These are phyloP conservation scores for Cryptococcus sp. DNA, from an alignment of 1,284 basidiomycete species.

Conservation along the genomic window DNA sequence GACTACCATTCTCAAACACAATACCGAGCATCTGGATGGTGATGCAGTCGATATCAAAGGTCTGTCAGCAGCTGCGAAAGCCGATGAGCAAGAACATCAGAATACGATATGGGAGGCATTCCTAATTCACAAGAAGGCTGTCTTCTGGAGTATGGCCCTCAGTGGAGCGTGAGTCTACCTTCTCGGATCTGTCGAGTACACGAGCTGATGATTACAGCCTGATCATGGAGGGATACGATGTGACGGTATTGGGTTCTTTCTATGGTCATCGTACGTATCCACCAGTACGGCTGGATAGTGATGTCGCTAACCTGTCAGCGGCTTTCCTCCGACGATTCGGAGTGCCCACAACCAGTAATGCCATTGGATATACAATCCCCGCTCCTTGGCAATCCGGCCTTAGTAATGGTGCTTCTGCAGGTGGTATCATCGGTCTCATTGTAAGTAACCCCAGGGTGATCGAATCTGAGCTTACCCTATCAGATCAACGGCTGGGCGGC, in stretches of 20 bases:
- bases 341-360: constrained; percentile 8
- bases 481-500: constrained; percentile 36
- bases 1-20: background rate
- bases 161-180: constrained; percentile 21
- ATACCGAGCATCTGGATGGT: background rate
- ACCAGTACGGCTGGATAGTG: background rate
- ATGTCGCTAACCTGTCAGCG: constrained; percentile 33
- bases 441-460: background rate
- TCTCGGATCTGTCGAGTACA: background rate
- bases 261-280: constrained; percentile 23
- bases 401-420: constrained; percentile 34
- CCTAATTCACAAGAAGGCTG: constrained; percentile 47
- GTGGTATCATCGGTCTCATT: constrained; percentile 11
- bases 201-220: constrained; percentile 10
- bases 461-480: background rate
- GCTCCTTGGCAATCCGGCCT: constrained; percentile 50
- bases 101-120: constrained; percentile 46
- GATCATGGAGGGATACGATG: constrained; percentile 42
- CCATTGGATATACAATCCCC: constrained; percentile 40
- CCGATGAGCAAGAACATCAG: constrained; percentile 37
- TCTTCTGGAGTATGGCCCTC: constrained; percentile 46
- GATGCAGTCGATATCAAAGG: background rate
- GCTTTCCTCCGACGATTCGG: constrained; percentile 38
- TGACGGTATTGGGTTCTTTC: constrained; percentile 24
- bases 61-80: constrained; percentile 2